These are phyloP conservation scores for Arthrocladium fulminans DNA, from an alignment of 2,329 filamentous ascomycete genomes.

Conservation along the genomic window DNA sequence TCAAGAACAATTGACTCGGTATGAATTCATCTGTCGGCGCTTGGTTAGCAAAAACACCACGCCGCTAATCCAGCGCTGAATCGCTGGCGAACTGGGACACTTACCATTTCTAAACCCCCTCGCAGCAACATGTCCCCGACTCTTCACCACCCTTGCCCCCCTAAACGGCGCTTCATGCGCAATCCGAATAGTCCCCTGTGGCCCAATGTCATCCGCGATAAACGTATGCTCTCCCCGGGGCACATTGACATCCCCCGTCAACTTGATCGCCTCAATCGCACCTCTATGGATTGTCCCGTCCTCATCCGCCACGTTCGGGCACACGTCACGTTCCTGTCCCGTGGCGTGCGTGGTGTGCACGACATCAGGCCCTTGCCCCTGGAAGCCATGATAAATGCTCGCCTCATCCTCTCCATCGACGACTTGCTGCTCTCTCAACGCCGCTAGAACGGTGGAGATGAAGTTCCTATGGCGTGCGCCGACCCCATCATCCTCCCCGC, in stretches of 20 bases:
- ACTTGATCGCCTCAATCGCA: constrained; percentile 71
- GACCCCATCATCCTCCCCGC: not conserved
- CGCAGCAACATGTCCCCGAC: constrained; percentile 68
- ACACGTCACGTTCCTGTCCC: not conserved
- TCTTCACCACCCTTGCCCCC: constrained; percentile 65
- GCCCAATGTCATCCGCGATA: constrained; percentile 66
- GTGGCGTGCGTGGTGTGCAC: not conserved
- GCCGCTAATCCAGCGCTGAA: not conserved
- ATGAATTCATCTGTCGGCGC: constrained; percentile 60
- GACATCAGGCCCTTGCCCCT: not conserved
- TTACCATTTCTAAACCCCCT: constrained; percentile 63
- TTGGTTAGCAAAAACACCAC: constrained; percentile 5
- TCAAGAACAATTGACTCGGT: constrained; percentile 64
- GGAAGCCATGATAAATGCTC: constrained; percentile 10
- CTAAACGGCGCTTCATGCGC: constrained; percentile 60
- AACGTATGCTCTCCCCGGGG: constrained; percentile 81
- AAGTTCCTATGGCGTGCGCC: constrained; percentile 3
- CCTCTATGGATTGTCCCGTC: constrained; percentile 49
- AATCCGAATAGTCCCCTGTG: constrained; percentile 53
- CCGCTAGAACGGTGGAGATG: constrained; percentile 4
- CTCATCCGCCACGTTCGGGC: constrained; percentile 2
- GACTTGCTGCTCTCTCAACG: constrained; percentile 1
- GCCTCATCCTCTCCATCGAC: constrained; percentile 37
- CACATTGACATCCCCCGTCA: constrained; percentile 86
- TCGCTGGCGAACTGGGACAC: constrained; percentile 28